Conservation (phyloP, 108 stramenopile genomes). For the Cylindrotheca fusiformis region DNA sequence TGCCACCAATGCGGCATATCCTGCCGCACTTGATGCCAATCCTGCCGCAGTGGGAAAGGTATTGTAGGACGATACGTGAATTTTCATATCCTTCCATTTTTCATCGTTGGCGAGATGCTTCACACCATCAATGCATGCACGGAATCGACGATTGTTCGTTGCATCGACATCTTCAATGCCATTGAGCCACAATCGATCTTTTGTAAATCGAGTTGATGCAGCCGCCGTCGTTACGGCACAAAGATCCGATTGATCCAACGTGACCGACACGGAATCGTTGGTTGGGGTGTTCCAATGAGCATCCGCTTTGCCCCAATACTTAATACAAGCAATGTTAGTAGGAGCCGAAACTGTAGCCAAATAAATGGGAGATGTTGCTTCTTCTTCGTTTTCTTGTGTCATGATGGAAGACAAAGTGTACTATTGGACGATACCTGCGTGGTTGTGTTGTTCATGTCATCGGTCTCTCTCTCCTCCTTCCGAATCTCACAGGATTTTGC, state of each 20-base stretch:
- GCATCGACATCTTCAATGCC: slow-evolving; percentile 72
- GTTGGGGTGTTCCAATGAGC: slow-evolving; percentile 92
- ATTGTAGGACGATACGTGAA: slow-evolving; percentile 91
- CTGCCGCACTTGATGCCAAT: slow-evolving; percentile 91
- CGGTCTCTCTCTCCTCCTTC: too few relatives aligned
- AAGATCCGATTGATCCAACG: slow-evolving; percentile 91
- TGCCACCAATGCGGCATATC: slow-evolving; percentile 92
- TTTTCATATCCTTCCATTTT: slow-evolving; percentile 68
- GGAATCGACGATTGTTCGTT: slow-evolving; percentile 57
- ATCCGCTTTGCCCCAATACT: slow-evolving; percentile 97
- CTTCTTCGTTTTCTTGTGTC: slow-evolving; percentile 8
- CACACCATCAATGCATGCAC: slow-evolving; percentile 79
- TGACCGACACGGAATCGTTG: slow-evolving; percentile 87
- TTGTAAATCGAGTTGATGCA: slow-evolving; percentile 55
- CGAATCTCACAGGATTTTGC: too few relatives aligned
- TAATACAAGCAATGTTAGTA: slow-evolving; percentile 97
- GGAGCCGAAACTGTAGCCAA: slow-evolving; percentile 88
- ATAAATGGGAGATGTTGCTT: slow-evolving; percentile 50
- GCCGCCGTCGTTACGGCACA: slow-evolving; percentile 93
- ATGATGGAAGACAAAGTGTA: not conserved
- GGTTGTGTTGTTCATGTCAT: too few relatives aligned
- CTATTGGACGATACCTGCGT: too few relatives aligned
- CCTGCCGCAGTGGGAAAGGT: slow-evolving; percentile 98
- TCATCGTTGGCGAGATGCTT: slow-evolving; percentile 52
- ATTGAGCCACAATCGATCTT: slow-evolving; percentile 96